phyloP scores from a whole-genome alignment of 352 stramenopile species.

The Phytopythium vexans region DNA sequence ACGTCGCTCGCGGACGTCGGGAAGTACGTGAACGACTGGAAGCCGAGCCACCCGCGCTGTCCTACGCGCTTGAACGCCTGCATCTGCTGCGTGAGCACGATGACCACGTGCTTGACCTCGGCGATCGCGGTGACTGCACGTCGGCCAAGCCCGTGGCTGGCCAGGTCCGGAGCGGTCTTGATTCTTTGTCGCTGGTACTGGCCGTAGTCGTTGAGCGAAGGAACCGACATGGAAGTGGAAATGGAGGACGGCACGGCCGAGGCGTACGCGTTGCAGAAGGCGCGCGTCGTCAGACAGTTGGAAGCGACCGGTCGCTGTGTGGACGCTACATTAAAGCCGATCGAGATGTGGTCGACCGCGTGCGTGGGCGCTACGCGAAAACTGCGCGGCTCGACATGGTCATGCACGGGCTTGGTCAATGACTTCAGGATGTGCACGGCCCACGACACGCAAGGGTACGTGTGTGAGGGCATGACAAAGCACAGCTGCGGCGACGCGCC shows the following conservation, averaged over 20 bases:
- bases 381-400: slow-evolving; percentile 32
- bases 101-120: slow-evolving; percentile 37
- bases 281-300: slow-evolving; percentile 28
- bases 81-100: slow-evolving; percentile 43
- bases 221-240: too few species aligned
- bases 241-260: too few species aligned
- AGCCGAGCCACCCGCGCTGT: slow-evolving; percentile 58
- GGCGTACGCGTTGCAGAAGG: slow-evolving; percentile 46
- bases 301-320: slow-evolving; percentile 18
- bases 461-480: slow-evolving; percentile 41
- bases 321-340: slow-evolving; percentile 51
- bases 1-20: slow-evolving; percentile 21
- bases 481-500: too few species aligned
- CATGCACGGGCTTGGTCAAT: slow-evolving; percentile 51
- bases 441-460: slow-evolving; percentile 34
- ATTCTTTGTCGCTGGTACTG: slow-evolving; percentile 12
- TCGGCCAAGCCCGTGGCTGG: slow-evolving; percentile 12
- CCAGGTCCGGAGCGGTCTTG: slow-evolving; percentile 24
- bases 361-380: slow-evolving; percentile 34
- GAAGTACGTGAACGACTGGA: slow-evolving; percentile 68
- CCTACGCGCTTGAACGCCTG: slow-evolving; percentile 52
- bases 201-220: slow-evolving; percentile 27
- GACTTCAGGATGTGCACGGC: slow-evolving; percentile 60
- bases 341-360: slow-evolving; percentile 43
- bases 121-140: slow-evolving; percentile 41